Evolutionary conservation across 441 rosid genomes (phyloP), one percentile per base, ranked within the genome.

Genomic region (Pelargonium myrrhifolium): DNA sequence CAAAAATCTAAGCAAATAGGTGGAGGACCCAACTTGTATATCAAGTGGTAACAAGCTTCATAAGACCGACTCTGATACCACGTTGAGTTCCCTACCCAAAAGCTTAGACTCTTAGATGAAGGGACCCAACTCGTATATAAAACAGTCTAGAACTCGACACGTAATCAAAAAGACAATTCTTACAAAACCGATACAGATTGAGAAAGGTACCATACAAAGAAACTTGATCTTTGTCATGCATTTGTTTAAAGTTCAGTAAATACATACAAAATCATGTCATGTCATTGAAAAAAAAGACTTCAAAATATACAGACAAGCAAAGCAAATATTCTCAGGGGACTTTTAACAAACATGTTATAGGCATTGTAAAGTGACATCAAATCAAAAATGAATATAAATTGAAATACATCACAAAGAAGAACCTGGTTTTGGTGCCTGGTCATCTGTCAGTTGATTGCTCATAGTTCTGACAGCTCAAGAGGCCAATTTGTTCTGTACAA

Each of bases 391-490:
- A 9, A 8, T 20, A 56, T 51, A 51, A 21, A 7, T 56, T 24
- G 28, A 24, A 21, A 56, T 37, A 37, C 6, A 37, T 37, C 40
- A 37, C 40, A 37, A 56, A 9, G 9, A 18, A 56, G 61, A 20
- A 56, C 62, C 62, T 56, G 62, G 31, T 9, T 56, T 24, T 56
- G 62, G 14, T 20, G 62, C 9, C 22, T 21, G 62, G 62, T 56
- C 28, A 56, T 1, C 22, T 56, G 62, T 1, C 31, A 56, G 21
- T 18, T 12, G 11, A 24, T 20, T 20, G 31, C 62, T 56, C 62
- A 56, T 56, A 21, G 62, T 21, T 56, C 31, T 56, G 28, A 56
- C 14, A 4, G 5, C 62, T 56, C 62, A 56, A n/a, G 58, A 51
- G 62, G 31, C 31, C 62, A 56, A 56, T 8, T 21, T 8, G 62